phyloP scores from a whole-genome alignment of 257 asterid species.

The Petrea volubilis region DNA sequence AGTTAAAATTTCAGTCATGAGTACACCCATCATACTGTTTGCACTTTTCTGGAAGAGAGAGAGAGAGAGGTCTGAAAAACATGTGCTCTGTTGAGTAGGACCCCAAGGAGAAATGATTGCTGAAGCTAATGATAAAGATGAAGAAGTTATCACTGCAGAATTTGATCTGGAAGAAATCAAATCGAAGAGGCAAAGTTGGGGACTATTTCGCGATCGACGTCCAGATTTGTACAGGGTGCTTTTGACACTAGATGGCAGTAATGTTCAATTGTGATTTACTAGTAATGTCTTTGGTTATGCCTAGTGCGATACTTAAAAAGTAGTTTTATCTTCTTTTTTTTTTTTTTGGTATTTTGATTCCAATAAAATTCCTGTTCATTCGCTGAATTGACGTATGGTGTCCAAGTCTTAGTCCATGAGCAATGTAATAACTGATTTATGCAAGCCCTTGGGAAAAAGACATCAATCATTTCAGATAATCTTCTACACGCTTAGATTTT shows the following conservation, averaged over 20 bases:
- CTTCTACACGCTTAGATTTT: neutral
- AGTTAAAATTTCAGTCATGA: neutral
- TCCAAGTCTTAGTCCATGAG: constrained; percentile 15
- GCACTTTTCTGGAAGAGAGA: neutral
- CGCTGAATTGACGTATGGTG: neutral
- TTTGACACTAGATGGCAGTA: constrained; percentile 78
- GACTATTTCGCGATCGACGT: constrained; percentile 89
- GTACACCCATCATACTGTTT: neutral
- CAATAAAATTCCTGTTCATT: neutral
- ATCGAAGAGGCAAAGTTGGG: constrained; percentile 85
- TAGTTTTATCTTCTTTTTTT: too few relatives aligned
- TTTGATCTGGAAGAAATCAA: constrained; percentile 83
- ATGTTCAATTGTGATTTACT: constrained; percentile 41
- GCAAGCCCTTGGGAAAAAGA: neutral
- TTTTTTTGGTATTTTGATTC: neutral
- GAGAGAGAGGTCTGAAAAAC: too few relatives aligned
- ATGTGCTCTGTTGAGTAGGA: constrained; percentile 44
- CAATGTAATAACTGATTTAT: neutral
- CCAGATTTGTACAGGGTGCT: constrained; percentile 96
- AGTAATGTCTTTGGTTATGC: neutral
- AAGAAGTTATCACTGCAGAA: constrained; percentile 75
- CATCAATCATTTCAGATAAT: neutral
- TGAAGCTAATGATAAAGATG: constrained; percentile 74
- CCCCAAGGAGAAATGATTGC: constrained; percentile 86
- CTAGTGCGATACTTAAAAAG: neutral